These are phyloP conservation scores for Fusarium poae DNA, from an alignment of 2,329 filamentous ascomycete genomes.

Conservation along the genomic window DNA sequence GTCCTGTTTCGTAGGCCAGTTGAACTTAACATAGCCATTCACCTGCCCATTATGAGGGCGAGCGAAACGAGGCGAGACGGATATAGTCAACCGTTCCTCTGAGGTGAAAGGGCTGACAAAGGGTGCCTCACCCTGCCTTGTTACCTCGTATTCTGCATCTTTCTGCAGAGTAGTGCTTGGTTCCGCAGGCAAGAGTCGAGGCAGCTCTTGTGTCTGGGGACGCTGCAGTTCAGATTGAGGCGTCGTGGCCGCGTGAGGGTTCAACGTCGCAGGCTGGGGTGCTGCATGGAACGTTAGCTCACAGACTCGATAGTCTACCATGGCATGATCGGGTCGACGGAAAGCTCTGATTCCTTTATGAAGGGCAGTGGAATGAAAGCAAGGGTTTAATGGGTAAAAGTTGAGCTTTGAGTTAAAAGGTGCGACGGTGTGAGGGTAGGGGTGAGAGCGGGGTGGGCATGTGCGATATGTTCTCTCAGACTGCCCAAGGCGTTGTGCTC, in stretches of 20 bases:
- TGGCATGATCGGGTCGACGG: constrained; percentile 43
- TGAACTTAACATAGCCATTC: constrained; percentile 57
- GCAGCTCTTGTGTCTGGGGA: constrained; percentile 24
- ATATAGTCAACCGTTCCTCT: constrained; percentile 49
- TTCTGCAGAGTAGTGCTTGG: constrained; percentile 15
- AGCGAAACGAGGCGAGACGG: constrained; percentile 43
- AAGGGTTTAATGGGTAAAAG: constrained; percentile 36
- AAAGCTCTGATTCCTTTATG: constrained; percentile 31
- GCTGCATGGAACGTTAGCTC: constrained; percentile 51
- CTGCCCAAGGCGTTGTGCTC: constrained; percentile 32
- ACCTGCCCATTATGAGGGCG: constrained; percentile 53
- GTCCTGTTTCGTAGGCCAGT: constrained; percentile 49
- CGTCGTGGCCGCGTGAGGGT: constrained; percentile 32
- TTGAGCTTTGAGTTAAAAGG: constrained; percentile 29
- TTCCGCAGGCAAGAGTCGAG: constrained; percentile 37
- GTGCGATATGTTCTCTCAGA: constrained; percentile 45
- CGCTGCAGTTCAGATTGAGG: constrained; percentile 22
- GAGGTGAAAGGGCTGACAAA: constrained; percentile 54
- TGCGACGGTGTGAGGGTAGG: constrained; percentile 36
- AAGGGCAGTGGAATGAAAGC: constrained; percentile 29
- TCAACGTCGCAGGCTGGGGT: constrained; percentile 36
- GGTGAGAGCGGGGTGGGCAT: constrained; percentile 41
- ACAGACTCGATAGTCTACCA: constrained; percentile 46
- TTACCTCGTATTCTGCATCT: constrained; percentile 18
- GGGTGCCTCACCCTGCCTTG: constrained; percentile 15